Evolutionary conservation across 2,329 filamentous ascomycete genomes (phyloP).

Genomic region (Penicillium aurantiogriseum): DNA sequence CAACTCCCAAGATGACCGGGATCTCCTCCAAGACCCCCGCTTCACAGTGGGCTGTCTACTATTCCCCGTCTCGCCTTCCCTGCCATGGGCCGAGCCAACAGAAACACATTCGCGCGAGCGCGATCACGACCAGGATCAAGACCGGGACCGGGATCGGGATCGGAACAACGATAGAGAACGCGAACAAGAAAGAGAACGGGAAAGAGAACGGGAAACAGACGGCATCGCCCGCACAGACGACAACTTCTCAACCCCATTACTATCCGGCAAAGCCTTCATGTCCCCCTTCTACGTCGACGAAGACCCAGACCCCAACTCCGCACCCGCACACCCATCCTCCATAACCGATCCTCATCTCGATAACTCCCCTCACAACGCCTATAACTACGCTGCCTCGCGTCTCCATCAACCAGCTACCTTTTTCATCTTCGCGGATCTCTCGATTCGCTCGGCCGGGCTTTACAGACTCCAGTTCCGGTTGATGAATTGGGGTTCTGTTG

Average conservation of each 20-base stretch:
- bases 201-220: constrained; percentile 15
- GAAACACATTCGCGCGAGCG: constrained; percentile 14
- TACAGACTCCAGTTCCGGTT: constrained; percentile 48
- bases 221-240: constrained; percentile 22
- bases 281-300: constrained; percentile 44
- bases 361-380: neutral
- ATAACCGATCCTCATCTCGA: neutral
- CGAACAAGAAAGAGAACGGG: constrained; percentile 10
- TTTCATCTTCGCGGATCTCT: constrained; percentile 50
- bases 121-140: neutral
- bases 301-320: constrained; percentile 45
- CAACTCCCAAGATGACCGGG: constrained; percentile 36
- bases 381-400: constrained; percentile 15
- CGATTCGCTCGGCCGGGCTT: constrained; percentile 45
- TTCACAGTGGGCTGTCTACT: constrained; percentile 48
- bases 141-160: constrained; percentile 17
- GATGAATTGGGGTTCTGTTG: constrained; percentile 42
- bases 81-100: constrained; percentile 13
- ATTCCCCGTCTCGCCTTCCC: constrained; percentile 32
- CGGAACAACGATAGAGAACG: neutral
- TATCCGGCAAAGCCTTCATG: constrained; percentile 42
- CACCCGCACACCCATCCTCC: constrained; percentile 38
- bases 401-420: constrained; percentile 41
- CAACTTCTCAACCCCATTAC: constrained; percentile 28
- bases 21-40: constrained; percentile 40